Percentiles rank a stretch among this genome's conserved stretches.
Evolutionary conservation across 2,329 filamentous ascomycete species (phyloP).

Genomic region (Arthrobotrys musiformis): DNA sequence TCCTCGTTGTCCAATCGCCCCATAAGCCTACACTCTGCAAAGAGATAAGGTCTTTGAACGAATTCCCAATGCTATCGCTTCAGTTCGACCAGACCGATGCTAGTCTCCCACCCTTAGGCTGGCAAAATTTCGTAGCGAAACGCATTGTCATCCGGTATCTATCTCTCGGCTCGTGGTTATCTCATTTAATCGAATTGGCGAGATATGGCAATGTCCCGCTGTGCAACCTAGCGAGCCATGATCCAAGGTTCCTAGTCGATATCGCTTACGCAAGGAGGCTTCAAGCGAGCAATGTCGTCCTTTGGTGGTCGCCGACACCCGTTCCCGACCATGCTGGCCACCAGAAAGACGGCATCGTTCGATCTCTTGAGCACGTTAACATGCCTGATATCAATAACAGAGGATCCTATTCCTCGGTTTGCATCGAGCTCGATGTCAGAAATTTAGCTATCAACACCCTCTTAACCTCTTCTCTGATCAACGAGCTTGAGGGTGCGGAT

Average conservation of each 20-base stretch:
- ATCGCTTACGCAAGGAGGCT: slow-evolving; percentile 90
- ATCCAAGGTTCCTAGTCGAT: slow-evolving; percentile 94
- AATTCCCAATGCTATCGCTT: slow-evolving; percentile 84
- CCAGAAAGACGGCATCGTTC: slow-evolving; percentile 88
- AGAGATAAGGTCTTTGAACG: slow-evolving; percentile 83
- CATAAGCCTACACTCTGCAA: slow-evolving; percentile 82
- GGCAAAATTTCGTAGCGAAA: slow-evolving; percentile 89
- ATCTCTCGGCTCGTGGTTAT: slow-evolving; percentile 89
- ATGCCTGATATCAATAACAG: slow-evolving; percentile 95
- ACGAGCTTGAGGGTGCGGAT: slow-evolving; percentile 91
- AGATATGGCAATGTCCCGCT: slow-evolving; percentile 93
- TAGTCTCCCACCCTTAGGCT: slow-evolving; percentile 88
- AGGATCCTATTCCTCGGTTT: slow-evolving; percentile 93
- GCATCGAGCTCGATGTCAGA: slow-evolving; percentile 91
- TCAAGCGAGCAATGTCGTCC: slow-evolving; percentile 88
- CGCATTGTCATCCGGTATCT: slow-evolving; percentile 89
- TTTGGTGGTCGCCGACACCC: slow-evolving; percentile 94
- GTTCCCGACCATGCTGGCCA: slow-evolving; percentile 95
- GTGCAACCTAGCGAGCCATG: slow-evolving; percentile 93
- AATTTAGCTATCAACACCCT: slow-evolving; percentile 99
- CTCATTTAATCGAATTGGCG: slow-evolving; percentile 86
- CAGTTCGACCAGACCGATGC: slow-evolving; percentile 85
- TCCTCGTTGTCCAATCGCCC: slow-evolving; percentile 91
- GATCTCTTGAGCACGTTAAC: slow-evolving; percentile 82
- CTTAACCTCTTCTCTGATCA: slow-evolving; percentile 93